Base-by-base conservation (phyloP, 2,329 filamentous ascomycete species). In the Curvularia hawaiiensis region DNA sequence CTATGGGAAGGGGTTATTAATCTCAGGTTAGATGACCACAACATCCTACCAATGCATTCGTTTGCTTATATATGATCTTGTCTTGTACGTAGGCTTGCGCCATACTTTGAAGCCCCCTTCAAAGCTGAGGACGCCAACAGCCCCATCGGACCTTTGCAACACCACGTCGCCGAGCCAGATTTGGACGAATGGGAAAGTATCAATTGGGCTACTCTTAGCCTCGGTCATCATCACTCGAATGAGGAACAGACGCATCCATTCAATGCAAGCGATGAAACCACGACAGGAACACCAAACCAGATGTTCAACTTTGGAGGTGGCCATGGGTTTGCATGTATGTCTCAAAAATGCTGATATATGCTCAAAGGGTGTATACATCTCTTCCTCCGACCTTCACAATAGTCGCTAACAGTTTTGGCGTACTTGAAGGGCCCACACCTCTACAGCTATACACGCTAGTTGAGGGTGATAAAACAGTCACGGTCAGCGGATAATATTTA, bases 11-110 rank as follows among this genome's bases (percentile, higher is more conserved):
- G 59, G 30, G 73, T 75, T 44, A 53, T 69, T 56, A 55, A 69
- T 63, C 56, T 71, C 68, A 75, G 74, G 73, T 76, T 68, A 75
- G 73, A 74, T 53, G 59, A 67, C 66, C 66, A 62, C 39, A 66
- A 63, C 52, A 65, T 69, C 61, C 53, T 59, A 47, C 62, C 67
- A 30, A 67, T 69, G 50, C 56, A 56, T 59, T 66, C 65, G 28
- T 68, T 65, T 68, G 60, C 73, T 75, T 70, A 74, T 72, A 68
- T 66, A 63, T 74, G 65, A 26, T 52, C 49, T 45, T 61, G 48
- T 51, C 54, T 58, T 56, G 59, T 60, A 63, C 48, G 52, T 68
- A 76, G 74, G 63, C 69, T 70, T 48, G 64, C 70, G 60, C 66
- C 72, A 30, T 67, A 59, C 22, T 57, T 66, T 54, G 62, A 69